phyloP scores from a whole-genome alignment of 1,139 yeast genomes.

The Saccharomyces uvarum region DNA sequence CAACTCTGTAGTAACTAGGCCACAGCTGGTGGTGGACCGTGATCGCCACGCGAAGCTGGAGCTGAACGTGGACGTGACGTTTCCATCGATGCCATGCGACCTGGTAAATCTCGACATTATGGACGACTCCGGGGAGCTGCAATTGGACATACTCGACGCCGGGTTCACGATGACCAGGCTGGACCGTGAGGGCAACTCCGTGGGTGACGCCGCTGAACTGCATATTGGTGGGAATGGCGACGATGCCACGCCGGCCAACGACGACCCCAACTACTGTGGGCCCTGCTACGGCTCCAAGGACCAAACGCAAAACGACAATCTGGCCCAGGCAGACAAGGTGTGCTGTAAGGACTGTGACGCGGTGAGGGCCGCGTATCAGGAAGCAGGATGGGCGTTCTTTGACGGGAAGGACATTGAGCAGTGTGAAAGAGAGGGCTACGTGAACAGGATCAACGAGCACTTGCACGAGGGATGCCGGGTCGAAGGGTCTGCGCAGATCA shows the following conservation, averaged over 20 bases:
- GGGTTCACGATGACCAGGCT: constrained; percentile 70
- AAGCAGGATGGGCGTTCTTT: constrained; percentile 75
- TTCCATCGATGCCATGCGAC: constrained; percentile 82
- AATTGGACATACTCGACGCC: constrained; percentile 58
- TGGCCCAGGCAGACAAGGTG: constrained; percentile 27
- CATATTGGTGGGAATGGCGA: constrained; percentile 34
- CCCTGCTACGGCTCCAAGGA: constrained; percentile 81
- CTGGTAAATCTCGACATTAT: constrained; percentile 53
- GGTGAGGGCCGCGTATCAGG: constrained; percentile 72
- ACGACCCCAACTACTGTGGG: constrained; percentile 54
- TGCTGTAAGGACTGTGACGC: constrained; percentile 87
- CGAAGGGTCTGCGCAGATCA: constrained; percentile 68
- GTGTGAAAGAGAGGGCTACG: constrained; percentile 86
- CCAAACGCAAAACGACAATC: constrained; percentile 46
- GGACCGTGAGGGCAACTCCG: constrained; percentile 26
- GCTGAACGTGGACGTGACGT: constrained; percentile 71
- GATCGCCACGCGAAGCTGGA: constrained; percentile 71
- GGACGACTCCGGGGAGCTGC: constrained; percentile 82
- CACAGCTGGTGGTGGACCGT: constrained; percentile 83
- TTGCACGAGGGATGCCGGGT: constrained; percentile 82
- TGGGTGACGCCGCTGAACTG: constrained; percentile 24
- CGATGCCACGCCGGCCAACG: constrained; percentile 22
- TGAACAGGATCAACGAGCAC: constrained; percentile 47
- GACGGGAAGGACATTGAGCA: constrained; percentile 84
- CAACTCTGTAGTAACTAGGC: constrained; percentile 56